A percentile compares a stretch with the other conserved stretches of the same genome.
These are phyloP conservation scores for Mycena sp. DNA, from an alignment of 1,284 basidiomycete genomes.

Conservation along the genomic window DNA sequence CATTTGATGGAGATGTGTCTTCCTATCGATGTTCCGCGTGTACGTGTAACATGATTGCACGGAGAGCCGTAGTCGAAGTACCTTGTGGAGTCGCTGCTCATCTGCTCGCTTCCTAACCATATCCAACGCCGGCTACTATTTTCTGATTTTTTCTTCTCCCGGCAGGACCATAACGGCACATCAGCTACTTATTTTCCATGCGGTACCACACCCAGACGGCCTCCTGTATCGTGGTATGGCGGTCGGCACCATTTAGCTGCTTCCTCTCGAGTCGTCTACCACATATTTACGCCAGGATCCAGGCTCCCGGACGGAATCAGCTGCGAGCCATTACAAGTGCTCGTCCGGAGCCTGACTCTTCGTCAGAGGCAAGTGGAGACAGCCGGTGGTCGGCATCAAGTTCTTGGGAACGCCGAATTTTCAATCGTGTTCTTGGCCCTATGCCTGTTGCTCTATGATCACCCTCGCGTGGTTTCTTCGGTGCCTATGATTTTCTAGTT, in stretches of 20 bases:
- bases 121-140: not conserved
- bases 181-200: not conserved
- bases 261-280: not conserved
- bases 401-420: not conserved
- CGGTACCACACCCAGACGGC: too few species aligned
- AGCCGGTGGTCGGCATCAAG: slow-evolving; percentile 1
- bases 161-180: not conserved
- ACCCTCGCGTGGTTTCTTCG: too few species aligned
- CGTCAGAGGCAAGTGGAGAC: not conserved
- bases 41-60: not conserved
- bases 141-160: not conserved
- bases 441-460: too few species aligned
- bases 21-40: not conserved
- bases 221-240: not conserved
- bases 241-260: not conserved
- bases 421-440: not conserved
- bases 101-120: not conserved
- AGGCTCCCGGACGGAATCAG: not conserved
- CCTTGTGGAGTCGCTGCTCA: not conserved
- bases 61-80: slow-evolving; percentile 5
- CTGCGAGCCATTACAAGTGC: too few species aligned
- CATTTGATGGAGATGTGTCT: not conserved
- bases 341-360: not conserved
- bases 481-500: too few species aligned
- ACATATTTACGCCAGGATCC: not conserved